These are phyloP conservation scores for Botrytis fragariae DNA, from an alignment of 2,329 filamentous ascomycete genomes.

Conservation along the genomic window DNA sequence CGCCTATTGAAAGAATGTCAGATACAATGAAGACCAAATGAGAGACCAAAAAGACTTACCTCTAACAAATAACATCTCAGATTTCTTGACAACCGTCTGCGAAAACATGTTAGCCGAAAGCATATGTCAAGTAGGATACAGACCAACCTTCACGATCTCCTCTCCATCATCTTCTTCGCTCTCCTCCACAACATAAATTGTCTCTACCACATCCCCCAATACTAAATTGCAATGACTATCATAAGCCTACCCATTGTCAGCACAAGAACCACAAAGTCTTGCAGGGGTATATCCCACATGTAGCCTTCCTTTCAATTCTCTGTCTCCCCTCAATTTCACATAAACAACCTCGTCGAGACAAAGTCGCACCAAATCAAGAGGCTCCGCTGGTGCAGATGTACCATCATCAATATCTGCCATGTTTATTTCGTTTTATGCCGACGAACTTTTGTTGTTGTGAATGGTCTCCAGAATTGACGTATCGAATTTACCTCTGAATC, in stretches of 20 bases:
- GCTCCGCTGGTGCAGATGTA: conserved; percentile 70
- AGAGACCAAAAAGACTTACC: conserved; percentile 53
- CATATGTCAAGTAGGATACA: background rate
- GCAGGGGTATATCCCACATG: conserved; percentile 63
- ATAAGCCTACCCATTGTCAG: conserved; percentile 66
- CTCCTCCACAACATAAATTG: conserved; percentile 89
- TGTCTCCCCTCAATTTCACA: conserved; percentile 92
- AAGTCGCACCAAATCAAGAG: conserved; percentile 91
- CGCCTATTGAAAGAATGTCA: conserved; percentile 49
- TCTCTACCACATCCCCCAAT: conserved; percentile 94
- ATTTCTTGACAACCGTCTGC: conserved; percentile 92
- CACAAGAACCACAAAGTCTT: conserved; percentile 25
- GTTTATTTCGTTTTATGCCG: conserved; percentile 29
- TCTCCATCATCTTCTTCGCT: conserved; percentile 73
- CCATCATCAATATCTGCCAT: conserved; percentile 87
- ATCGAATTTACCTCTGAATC: conserved; percentile 5
- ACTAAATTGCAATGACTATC: conserved; percentile 98
- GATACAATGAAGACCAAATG: conserved; percentile 5
- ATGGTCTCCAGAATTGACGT: conserved; percentile 6
- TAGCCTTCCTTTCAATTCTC: conserved; percentile 90
- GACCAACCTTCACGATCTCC: conserved; percentile 63
- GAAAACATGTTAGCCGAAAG: background rate
- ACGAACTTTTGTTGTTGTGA: background rate
- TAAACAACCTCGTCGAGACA: conserved; percentile 95
- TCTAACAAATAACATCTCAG: conserved; percentile 97